Percentiles rank a stretch among this genome's conserved stretches.
Evolutionary conservation across 2,329 filamentous ascomycete species (phyloP).

Genomic region (Fusarium floridanum): DNA sequence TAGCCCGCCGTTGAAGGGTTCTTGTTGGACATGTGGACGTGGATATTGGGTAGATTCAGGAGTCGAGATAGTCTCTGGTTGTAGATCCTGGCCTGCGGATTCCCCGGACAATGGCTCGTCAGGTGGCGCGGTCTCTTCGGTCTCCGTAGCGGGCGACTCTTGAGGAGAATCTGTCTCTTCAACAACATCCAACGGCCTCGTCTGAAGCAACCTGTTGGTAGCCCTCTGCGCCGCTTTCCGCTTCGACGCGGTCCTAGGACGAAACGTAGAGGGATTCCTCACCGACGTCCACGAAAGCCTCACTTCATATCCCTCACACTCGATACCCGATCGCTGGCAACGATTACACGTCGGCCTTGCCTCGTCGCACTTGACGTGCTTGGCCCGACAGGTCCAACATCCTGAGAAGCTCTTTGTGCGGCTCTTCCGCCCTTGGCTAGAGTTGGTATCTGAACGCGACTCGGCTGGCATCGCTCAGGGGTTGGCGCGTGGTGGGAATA

Average conservation of each 20-base stretch:
- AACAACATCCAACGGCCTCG: background rate
- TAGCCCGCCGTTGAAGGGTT: constrained; percentile 15
- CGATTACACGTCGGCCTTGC: constrained; percentile 36
- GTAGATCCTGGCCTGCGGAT: background rate
- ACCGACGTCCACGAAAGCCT: constrained; percentile 44
- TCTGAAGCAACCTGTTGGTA: background rate
- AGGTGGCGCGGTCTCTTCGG: background rate
- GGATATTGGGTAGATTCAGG: background rate
- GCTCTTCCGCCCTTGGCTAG: constrained; percentile 35
- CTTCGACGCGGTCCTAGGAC: background rate
- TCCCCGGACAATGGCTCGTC: background rate
- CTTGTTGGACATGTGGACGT: background rate
- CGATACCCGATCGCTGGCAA: constrained; percentile 33
- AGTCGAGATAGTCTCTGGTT: background rate
- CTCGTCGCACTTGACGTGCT: constrained; percentile 45
- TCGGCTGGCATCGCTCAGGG: constrained; percentile 27
- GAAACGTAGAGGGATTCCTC: constrained; percentile 40
- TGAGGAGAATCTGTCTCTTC: background rate
- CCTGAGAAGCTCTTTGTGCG: constrained; percentile 46
- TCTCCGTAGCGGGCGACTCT: background rate
- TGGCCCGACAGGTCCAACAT: constrained; percentile 45
- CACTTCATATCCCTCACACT: constrained; percentile 42
- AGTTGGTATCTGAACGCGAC: constrained; percentile 10
- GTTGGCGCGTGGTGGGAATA: background rate
- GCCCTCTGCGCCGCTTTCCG: constrained; percentile 25